Base-by-base conservation (phyloP, 2,329 filamentous ascomycete species). In the Cercospora janseana region DNA sequence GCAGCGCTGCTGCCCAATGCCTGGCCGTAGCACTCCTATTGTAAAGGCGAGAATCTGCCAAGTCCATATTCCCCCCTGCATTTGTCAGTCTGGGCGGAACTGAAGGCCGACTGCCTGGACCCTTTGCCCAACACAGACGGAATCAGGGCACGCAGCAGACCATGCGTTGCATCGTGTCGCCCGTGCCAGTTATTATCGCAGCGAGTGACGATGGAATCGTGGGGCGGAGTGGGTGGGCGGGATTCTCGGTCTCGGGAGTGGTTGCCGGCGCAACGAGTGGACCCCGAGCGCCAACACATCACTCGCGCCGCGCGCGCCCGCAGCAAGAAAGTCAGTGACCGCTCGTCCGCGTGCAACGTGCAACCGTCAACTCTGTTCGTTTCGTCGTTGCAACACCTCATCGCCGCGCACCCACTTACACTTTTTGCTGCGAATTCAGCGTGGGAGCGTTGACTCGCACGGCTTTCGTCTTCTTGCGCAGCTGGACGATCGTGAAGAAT, bases 401-500 rank as follows among this genome's bases (percentile, higher is more conserved):
- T n/a, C n/a, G n/a, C n/a, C n/a, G n/a, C n/a, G n/a, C n/a, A 38
- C 34, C 23, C 34, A 21, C 18, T 18, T 21, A 38, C 34, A 38
- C 16, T 21, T 38, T 21, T 38, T n/a, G n/a, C n/a, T n/a, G n/a
- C n/a, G n/a, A n/a, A n/a, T n/a, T 16, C 34, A 23, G 18, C 34
- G 34, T 38, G 34, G 18, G 24, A 38, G 34, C 34, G 34, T 38
- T n/a, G n/a, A n/a, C n/a, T n/a, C n/a, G n/a, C n/a, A n/a, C n/a
- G n/a, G n/a, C n/a, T n/a, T n/a, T n/a, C n/a, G n/a, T n/a, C n/a
- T 38, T 38, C 15, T 34, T 18, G 31, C 31, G 20, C 20, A 18
- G 34, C 18, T 12, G 4, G 34, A 13, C 15, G 34, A 38, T 23
- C 34, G 34, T 3, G 34, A 21, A 38, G 10, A 21, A 23, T 38